Evolutionary conservation across 768 basidiomycete genomes (phyloP).

Genomic region (Suillus clintonianus): DNA sequence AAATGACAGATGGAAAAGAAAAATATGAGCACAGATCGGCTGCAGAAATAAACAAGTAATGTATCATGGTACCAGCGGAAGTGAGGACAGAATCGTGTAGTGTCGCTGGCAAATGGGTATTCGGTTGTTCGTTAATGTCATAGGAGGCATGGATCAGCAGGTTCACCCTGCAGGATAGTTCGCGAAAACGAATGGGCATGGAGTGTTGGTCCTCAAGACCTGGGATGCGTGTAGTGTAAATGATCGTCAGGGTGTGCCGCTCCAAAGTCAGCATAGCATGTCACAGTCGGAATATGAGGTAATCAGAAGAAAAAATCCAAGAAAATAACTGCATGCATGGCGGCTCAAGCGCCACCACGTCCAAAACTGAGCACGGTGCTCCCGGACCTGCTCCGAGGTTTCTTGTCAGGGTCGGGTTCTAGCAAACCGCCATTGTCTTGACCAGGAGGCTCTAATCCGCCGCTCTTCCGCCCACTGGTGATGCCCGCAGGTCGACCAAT

Average conservation of each 20-base stretch:
- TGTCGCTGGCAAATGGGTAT: conserved; percentile 5
- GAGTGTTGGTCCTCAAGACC: conserved; percentile 26
- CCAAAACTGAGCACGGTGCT: conserved; percentile 24
- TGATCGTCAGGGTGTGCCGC: conserved; percentile 13
- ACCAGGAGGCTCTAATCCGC: conserved; percentile 28
- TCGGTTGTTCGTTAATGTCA: conserved; percentile 23
- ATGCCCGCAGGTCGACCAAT: conserved; percentile 44
- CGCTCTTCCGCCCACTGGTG: conserved; percentile 46
- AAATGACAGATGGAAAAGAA: conserved; percentile 1
- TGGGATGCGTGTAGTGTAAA: conserved; percentile 5
- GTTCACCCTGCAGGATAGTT: conserved; percentile 13
- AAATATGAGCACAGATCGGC: background rate
- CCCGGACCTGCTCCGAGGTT: conserved; percentile 29
- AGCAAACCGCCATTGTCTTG: conserved; percentile 20
- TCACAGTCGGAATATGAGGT: background rate
- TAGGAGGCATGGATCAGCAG: conserved; percentile 21
- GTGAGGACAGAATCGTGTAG: background rate
- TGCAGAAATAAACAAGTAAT: conserved; percentile 5
- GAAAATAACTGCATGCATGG: conserved; percentile 16
- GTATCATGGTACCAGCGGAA: conserved; percentile 7
- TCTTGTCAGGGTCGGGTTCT: conserved; percentile 19
- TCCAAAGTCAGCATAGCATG: conserved; percentile 5
- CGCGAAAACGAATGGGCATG: conserved; percentile 9
- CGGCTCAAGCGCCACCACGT: conserved; percentile 11
- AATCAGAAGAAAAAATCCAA: conserved; percentile 3